Evolutionary conservation across 1,284 basidiomycete genomes (phyloP).

Genomic region (Malassezia pachydermatis): DNA sequence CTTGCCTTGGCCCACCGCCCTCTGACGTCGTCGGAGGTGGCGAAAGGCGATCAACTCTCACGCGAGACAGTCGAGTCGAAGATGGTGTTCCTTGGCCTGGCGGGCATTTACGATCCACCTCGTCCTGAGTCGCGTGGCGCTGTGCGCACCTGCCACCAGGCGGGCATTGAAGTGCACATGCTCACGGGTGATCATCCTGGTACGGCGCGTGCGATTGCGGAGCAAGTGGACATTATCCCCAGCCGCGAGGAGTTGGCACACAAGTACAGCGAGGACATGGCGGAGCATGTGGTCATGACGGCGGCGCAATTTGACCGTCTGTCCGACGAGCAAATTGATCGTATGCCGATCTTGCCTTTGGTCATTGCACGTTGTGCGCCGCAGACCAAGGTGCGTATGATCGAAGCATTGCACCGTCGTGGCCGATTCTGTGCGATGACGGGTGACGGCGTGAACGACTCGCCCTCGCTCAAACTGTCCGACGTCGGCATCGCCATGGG

Average conservation of each 20-base stretch:
- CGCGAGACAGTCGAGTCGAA: slow-evolving; percentile 54
- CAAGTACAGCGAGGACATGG: slow-evolving; percentile 23
- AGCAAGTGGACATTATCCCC: slow-evolving; percentile 54
- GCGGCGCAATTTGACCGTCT: slow-evolving; percentile 59
- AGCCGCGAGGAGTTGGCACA: slow-evolving; percentile 30
- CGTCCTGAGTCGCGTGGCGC: slow-evolving; percentile 59
- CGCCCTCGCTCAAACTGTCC: slow-evolving; percentile 45
- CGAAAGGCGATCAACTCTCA: slow-evolving; percentile 25
- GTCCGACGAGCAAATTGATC: slow-evolving; percentile 58
- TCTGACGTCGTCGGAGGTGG: slow-evolving; percentile 25
- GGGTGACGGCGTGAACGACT: slow-evolving; percentile 47
- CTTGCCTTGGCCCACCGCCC: slow-evolving; percentile 38
- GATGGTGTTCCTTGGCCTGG: slow-evolving; percentile 58
- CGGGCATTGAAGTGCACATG: slow-evolving; percentile 62
- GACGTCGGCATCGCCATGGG: slow-evolving; percentile 48
- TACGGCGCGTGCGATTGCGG: slow-evolving; percentile 49
- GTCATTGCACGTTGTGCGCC: slow-evolving; percentile 57
- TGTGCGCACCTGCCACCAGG: slow-evolving; percentile 57
- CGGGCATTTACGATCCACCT: slow-evolving; percentile 62
- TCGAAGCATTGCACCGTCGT: slow-evolving; percentile 55
- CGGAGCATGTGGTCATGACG: slow-evolving; percentile 50
- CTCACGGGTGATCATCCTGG: slow-evolving; percentile 52
- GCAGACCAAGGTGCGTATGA: slow-evolving; percentile 54
- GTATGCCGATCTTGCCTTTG: slow-evolving; percentile 54
- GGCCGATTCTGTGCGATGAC: slow-evolving; percentile 44